Evolutionary conservation across 257 asterid species (phyloP).

Genomic region (Haberlea rhodopensis): DNA sequence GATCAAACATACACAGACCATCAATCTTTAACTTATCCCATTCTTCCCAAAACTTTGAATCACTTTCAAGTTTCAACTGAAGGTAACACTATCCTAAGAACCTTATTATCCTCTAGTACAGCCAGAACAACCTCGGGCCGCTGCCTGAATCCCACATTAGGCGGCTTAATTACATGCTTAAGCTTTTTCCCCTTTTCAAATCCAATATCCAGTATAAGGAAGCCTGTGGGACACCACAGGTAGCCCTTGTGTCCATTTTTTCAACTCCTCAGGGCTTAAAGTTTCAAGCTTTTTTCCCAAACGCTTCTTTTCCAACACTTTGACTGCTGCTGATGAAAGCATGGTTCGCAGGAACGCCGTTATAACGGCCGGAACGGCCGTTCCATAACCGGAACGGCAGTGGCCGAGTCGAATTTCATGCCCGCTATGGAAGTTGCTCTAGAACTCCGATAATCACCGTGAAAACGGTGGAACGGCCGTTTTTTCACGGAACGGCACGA

Average conservation of each 20-base stretch:
- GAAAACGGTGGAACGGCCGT: too few relatives aligned
- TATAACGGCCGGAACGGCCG: too few relatives aligned
- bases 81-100: slow-evolving; percentile 81
- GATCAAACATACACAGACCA: slow-evolving; percentile 50
- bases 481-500: too few relatives aligned
- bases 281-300: slow-evolving; percentile 44
- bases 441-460: too few relatives aligned
- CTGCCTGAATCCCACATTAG: slow-evolving; percentile 49
- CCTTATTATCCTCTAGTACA: slow-evolving; percentile 80
- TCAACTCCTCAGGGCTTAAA: slow-evolving; percentile 59
- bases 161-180: slow-evolving; percentile 70
- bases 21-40: slow-evolving; percentile 77
- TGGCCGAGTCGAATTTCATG: too few relatives aligned
- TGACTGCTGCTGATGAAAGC: slow-evolving; percentile 66
- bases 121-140: slow-evolving; percentile 77
- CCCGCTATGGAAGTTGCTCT: too few relatives aligned
- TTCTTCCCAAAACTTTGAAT: slow-evolving; percentile 72
- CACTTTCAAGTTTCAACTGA: slow-evolving; percentile 60
- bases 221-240: slow-evolving; percentile 76
- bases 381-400: too few relatives aligned
- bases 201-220: slow-evolving; percentile 70
- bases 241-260: slow-evolving; percentile 78
- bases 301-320: slow-evolving; percentile 52
- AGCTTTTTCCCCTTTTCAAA: slow-evolving; percentile 66
- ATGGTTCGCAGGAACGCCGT: too few relatives aligned